Conservation (phyloP, 139 green algal genomes). For the Tetraselmis chui region DNA sequence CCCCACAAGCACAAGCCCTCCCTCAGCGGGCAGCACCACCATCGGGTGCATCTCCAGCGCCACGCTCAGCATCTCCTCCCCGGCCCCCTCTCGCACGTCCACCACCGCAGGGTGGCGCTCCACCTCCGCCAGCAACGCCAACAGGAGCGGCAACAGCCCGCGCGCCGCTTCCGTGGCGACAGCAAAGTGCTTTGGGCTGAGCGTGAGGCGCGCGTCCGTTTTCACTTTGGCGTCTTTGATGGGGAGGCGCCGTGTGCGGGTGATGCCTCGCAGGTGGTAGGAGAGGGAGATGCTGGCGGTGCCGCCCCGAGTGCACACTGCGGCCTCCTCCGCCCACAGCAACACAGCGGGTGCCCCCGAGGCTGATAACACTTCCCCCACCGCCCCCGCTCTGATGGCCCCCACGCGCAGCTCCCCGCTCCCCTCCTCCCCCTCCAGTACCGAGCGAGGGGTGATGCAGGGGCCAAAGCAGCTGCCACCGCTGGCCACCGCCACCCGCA, state of each 20-base stretch:
- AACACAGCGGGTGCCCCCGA: neutral
- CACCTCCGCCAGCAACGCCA: neutral
- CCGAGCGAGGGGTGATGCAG: neutral
- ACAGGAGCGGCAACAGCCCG: neutral
- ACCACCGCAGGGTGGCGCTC: neutral
- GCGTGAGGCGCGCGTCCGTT: neutral
- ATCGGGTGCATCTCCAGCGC: neutral
- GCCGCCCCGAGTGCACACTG: neutral
- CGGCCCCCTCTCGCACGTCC: neutral
- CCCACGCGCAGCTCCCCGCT: neutral
- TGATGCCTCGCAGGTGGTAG: neutral
- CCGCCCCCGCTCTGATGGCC: neutral
- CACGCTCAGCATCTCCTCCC: neutral
- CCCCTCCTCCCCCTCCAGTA: neutral
- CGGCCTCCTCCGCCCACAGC: neutral
- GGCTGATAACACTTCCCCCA: neutral
- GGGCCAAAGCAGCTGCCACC: neutral
- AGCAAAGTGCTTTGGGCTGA: neutral
- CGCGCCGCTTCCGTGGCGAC: neutral
- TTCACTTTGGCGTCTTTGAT: neutral
- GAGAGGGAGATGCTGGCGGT: neutral
- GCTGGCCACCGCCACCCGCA: neutral
- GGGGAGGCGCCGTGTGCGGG: neutral
- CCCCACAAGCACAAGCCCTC: too few relatives aligned
- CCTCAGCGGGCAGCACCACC: neutral